Percentiles rank a stretch among this genome's conserved stretches.
These are phyloP conservation scores for Cyberlindnera suaveolens DNA, from an alignment of 805 yeast genomes.

Conservation along the genomic window DNA sequence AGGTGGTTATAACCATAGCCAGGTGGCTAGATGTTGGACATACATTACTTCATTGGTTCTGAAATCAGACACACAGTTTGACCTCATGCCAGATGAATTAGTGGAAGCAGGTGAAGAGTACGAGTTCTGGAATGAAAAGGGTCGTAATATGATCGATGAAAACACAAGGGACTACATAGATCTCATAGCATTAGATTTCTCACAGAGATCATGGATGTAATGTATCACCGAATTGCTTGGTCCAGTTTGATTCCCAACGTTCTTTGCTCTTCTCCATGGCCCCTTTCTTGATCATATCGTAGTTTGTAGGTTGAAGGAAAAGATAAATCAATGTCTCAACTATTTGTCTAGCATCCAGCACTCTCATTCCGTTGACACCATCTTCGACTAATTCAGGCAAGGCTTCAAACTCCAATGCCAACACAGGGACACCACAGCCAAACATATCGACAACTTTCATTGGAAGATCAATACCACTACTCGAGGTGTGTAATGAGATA, in stretches of 20 bases:
- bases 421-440: conserved; percentile 92
- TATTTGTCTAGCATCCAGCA: conserved; percentile 39
- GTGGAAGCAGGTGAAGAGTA: conserved; percentile 38
- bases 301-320: conserved; percentile 28
- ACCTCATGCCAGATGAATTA: conserved; percentile 47
- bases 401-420: conserved; percentile 72
- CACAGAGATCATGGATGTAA: conserved; percentile 7
- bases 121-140: conserved; percentile 41
- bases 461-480: conserved; percentile 91
- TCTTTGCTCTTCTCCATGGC: conserved; percentile 63
- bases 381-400: conserved; percentile 70
- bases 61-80: conserved; percentile 26
- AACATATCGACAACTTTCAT: conserved; percentile 96
- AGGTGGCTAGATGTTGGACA: conserved; percentile 55
- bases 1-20: conserved; percentile 65
- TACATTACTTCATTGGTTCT: conserved; percentile 27
- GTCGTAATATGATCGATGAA: conserved; percentile 27
- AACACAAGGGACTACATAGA: conserved; percentile 28
- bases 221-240: conserved; percentile 19
- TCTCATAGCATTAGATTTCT: conserved; percentile 1
- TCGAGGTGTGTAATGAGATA: conserved; percentile 82
- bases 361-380: conserved; percentile 61
- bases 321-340: conserved; percentile 34
- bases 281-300: conserved; percentile 48
- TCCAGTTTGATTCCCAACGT: conserved; percentile 82